Conservation (phyloP, 768 basidiomycete species). For the Pisolithus orientalis region DNA sequence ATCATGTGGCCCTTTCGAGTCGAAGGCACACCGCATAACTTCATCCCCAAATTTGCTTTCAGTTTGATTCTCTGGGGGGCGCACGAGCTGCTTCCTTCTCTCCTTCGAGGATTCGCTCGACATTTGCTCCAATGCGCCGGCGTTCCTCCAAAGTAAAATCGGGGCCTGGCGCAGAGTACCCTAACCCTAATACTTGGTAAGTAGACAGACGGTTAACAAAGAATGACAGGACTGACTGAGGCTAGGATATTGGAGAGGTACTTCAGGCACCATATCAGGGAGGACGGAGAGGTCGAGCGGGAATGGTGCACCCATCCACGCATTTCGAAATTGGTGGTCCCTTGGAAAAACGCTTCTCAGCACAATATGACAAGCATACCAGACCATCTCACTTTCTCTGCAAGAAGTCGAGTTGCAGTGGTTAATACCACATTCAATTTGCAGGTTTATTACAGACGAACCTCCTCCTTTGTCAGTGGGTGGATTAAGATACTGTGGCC, state of each 20-base stretch:
- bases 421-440: background rate
- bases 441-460: constrained; percentile 25
- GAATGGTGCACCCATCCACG: constrained; percentile 71
- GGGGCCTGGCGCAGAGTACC: constrained; percentile 53
- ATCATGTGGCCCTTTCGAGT: no score
- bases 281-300: constrained; percentile 58
- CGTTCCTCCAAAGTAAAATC: constrained; percentile 55
- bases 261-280: constrained; percentile 40
- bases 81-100: constrained; percentile 70
- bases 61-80: constrained; percentile 28
- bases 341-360: constrained; percentile 25
- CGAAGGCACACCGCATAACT: background rate
- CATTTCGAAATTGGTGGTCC: constrained; percentile 63
- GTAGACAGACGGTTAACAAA: no score
- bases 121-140: constrained; percentile 49
- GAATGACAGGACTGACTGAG: constrained; percentile 34
- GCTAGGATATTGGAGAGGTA: constrained; percentile 66
- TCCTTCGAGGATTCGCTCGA: constrained; percentile 50
- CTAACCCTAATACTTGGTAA: constrained; percentile 42
- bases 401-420: background rate
- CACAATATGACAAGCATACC: no score
- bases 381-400: constrained; percentile 43
- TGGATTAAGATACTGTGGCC: constrained; percentile 61
- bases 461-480: constrained; percentile 67
- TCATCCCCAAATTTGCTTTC: background rate